Evolutionary conservation across 2,329 filamentous ascomycete species (phyloP), one percentile per base, ranked within the genome.

Genomic region (Aspergillus pseudoviridinutans): DNA sequence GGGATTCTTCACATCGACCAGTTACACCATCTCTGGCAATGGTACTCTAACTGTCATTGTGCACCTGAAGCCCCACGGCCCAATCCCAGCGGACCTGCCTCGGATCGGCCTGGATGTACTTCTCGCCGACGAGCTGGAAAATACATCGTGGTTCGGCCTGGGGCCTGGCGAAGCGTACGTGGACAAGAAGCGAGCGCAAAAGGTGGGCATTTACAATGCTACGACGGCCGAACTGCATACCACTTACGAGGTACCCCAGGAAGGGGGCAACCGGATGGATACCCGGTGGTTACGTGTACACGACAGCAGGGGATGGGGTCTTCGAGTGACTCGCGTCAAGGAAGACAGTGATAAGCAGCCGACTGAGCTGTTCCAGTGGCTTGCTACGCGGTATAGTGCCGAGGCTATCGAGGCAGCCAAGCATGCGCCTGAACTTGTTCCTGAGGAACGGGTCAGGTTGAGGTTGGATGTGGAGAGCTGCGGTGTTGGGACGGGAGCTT

Each of bases 161-260:
- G 67, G 67, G 0, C 66, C 66, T 1, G 67, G 65, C 4, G 67
- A 70, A 44, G 61, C 67, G 4, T 70, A 69, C 7, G 49, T 60
- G 0, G 67, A 70, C 52, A 70, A 70, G 51, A 64, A 64, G 52
- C 25, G 51, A 3, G 57, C 66, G 1, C 63, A 66, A 38, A 65
- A 60, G 9, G 20, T 67, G 4, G 65, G 66, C 2, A 32, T 64
- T 6, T 67, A 63, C 35, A 57, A 50, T 0, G 56, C 61, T 2
- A 63, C 57, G 3, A 53, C 53, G 2, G 60, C 52, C 0, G 49
- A 61, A 10, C 58, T 69, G 10, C 64, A 68, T 9, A 68, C 66
- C 0, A 56, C 61, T 1, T 70, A 70, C n/a, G 67, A 70, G 29
- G 62, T 65, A 3, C 67, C 67, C 0, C 66, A 69, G 44, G 67